These are phyloP conservation scores for Claviceps africana DNA, from an alignment of 2,329 filamentous ascomycete species.

Conservation along the genomic window DNA sequence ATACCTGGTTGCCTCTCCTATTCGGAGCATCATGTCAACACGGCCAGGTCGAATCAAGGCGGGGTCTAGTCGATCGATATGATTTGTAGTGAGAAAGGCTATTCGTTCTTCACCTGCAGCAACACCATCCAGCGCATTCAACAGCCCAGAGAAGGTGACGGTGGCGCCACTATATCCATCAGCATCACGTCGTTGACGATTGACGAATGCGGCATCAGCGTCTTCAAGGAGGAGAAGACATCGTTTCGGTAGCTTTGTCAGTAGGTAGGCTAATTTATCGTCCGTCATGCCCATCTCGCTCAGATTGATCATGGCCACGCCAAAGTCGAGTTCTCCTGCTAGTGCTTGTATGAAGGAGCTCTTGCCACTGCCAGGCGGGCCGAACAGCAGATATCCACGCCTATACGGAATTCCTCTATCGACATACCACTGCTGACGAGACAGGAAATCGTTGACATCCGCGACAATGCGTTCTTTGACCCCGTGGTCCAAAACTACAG, in stretches of 20 bases:
- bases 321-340: constrained; percentile 83
- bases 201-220: constrained; percentile 79
- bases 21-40: constrained; percentile 82
- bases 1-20: constrained; percentile 74
- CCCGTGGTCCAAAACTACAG: constrained; percentile 73
- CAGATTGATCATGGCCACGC: constrained; percentile 83
- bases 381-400: constrained; percentile 76
- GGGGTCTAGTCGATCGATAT: constrained; percentile 77
- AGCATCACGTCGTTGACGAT: constrained; percentile 58
- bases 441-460: constrained; percentile 73
- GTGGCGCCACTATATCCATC: constrained; percentile 80
- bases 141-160: constrained; percentile 83
- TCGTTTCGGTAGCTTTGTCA: constrained; percentile 71
- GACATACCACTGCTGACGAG: constrained; percentile 72
- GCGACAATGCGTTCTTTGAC: constrained; percentile 68
- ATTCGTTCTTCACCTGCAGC: constrained; percentile 89
- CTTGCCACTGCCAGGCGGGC: constrained; percentile 82
- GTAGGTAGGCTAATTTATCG: constrained; percentile 70
- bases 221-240: constrained; percentile 79
- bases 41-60: constrained; percentile 82
- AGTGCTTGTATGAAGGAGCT: constrained; percentile 93
- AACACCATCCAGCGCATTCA: constrained; percentile 81
- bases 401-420: constrained; percentile 92
- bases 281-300: constrained; percentile 84
- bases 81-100: constrained; percentile 88